A percentile compares a stretch with the other conserved stretches of the same genome.
These are phyloP conservation scores for Petrea volubilis DNA, from an alignment of 257 asterid species.

Conservation along the genomic window DNA sequence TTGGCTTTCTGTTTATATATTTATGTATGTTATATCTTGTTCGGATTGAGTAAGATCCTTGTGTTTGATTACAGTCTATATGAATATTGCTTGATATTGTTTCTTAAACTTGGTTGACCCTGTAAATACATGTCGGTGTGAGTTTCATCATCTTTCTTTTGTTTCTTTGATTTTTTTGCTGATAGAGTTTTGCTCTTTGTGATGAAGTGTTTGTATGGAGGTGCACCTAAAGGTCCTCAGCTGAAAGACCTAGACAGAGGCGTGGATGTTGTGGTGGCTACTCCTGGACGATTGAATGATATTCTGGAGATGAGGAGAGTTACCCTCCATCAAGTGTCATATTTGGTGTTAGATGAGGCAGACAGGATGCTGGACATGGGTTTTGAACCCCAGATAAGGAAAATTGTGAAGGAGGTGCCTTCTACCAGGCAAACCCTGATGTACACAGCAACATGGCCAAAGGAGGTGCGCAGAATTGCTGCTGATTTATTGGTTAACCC, in stretches of 20 bases:
- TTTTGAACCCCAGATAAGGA: slow-evolving; percentile 95
- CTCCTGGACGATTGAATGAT: slow-evolving; percentile 95
- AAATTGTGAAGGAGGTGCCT: slow-evolving; percentile 89
- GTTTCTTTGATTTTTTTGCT: slow-evolving; percentile 15
- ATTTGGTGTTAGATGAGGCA: slow-evolving; percentile 93
- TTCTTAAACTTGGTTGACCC: background rate
- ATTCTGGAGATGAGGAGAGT: slow-evolving; percentile 80
- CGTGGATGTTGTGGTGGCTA: slow-evolving; percentile 85
- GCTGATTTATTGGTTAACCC: slow-evolving; percentile 77
- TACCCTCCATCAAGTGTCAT: slow-evolving; percentile 79
- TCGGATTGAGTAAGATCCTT: background rate
- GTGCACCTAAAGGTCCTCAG: slow-evolving; percentile 86
- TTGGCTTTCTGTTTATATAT: slow-evolving; percentile 2
- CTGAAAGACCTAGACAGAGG: slow-evolving; percentile 76
- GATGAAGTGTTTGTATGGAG: slow-evolving; percentile 77
- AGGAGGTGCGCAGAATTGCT: slow-evolving; percentile 88
- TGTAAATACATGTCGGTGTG: slow-evolving; percentile 8
- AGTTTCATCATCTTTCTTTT: background rate
- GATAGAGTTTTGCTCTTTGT: slow-evolving; percentile 20
- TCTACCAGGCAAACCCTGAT: slow-evolving; percentile 82
- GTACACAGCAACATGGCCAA: slow-evolving; percentile 98
- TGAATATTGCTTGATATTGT: background rate
- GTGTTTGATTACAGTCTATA: background rate
- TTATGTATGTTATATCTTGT: background rate
- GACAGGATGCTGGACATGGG: slow-evolving; percentile 99